Percentiles rank a stretch among this genome's conserved stretches.
Conservation (phyloP, 176 grass and related monocot species). For the Oryza punctata region DNA sequence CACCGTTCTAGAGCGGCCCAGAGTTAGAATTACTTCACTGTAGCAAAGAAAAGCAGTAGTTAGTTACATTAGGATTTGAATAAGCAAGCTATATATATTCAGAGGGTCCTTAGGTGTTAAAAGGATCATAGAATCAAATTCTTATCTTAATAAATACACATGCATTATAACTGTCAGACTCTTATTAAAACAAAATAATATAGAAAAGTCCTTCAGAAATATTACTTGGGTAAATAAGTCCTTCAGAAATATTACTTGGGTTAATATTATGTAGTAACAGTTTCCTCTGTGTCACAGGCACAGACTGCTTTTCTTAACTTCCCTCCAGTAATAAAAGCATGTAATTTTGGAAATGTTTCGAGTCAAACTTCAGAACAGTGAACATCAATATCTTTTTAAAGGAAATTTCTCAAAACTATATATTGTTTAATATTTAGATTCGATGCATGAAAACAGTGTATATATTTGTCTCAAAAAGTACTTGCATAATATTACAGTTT, state of each 20-base stretch:
- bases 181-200: not conserved
- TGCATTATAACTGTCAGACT: not conserved
- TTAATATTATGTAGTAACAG: not conserved
- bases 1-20: constrained; percentile 91
- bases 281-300: not conserved
- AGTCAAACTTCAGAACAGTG: not conserved
- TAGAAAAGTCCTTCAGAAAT: not conserved
- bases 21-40: constrained; percentile 98
- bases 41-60: constrained; percentile 37
- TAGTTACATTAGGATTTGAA: constrained; percentile 8
- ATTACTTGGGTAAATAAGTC: not conserved
- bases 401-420: not conserved
- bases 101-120: not conserved
- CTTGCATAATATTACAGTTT: not conserved
- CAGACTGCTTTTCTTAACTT: not conserved
- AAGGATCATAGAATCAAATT: not conserved
- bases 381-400: not conserved
- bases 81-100: constrained; percentile 14
- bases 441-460: not conserved
- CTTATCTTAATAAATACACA: not conserved
- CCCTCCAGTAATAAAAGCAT: not conserved
- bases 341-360: not conserved
- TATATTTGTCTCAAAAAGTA: not conserved
- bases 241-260: not conserved
- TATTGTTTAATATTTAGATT: not conserved